Base-by-base conservation (phyloP, 768 basidiomycete species). In the Suillus fuscotomentosus region DNA sequence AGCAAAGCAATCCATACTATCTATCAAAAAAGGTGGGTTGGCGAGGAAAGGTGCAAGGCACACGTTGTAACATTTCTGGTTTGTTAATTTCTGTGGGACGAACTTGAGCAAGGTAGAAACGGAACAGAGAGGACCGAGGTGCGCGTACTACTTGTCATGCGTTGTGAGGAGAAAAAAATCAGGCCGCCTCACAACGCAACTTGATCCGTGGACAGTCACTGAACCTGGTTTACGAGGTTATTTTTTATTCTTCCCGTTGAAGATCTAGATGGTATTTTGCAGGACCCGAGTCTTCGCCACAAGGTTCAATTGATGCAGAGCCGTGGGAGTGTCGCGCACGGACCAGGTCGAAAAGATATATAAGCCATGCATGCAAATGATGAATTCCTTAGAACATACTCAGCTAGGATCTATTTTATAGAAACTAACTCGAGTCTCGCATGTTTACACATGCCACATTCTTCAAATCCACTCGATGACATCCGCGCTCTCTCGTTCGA, bases 351-450 rank as follows among this genome's bases (percentile, higher is more conserved):
- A 50, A 65, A 70, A 65, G 1, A 4, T 78, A 79, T 79, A 83
- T 75, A 83, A 67, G 55, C 69, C 43, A 55, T 0, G 42, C 13
- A 1, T 1, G 41, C 39, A 17, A 53, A 61, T 24, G 0, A 15
- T 69, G 69, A 71, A 47, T 73, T 79, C 85, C 72, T 79, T 68
- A 88, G 87, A 88, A 86, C 86, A 88, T 88, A 88, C 87, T 88
- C 87, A 85, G 85, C 83, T 85, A 88, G 86, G 86, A 88, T 88
- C 86, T 88, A 84, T 88, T 88, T 73, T 86, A 87, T 86, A 88
- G 87, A 84, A 85, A 86, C 86, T 87, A 84, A 87, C 87, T 77
- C 85, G 86, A 86, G 86, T 88, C 85, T 87, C 84, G 87, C 87
- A 88, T 87, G 85, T 87, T 86, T 86, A 87, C 80, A 82, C 85